Base-by-base conservation (phyloP, 2,329 filamentous ascomycete genomes). In the Fusarium sp. region DNA sequence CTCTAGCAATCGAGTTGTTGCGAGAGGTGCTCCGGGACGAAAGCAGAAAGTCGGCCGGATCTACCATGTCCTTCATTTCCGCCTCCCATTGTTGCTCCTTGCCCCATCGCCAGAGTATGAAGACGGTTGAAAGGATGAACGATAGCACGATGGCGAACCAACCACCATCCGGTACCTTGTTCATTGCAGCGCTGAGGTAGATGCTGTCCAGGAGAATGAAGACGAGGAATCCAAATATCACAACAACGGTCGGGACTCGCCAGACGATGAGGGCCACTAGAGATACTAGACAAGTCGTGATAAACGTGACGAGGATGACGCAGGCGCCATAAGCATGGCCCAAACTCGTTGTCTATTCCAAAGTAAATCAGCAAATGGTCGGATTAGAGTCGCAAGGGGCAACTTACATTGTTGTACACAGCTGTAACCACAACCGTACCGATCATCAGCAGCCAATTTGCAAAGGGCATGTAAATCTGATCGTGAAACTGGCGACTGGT, bases 321-420 rank as follows among this genome's bases (percentile, higher is more conserved):
- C 93, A 95, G 9, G 94, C 91, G 43, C 93, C 93, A 76, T 95
- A 95, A 0, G 93, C 93, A 76, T 94, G 90, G 27, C 93, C 93
- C 0, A 95, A 87, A 65, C 87, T 86, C 1, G 90, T 93, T 1
- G 92, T 93, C 86, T 80, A 52, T 27, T 25, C 27, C 14, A 15
- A 45, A 27, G 14, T 12, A 22, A 10, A 90, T 69, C 68, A 57
- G 63, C 22, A 65, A 33, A 11, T 22, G 10, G 11, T 27, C n/a
- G 10, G 15, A 45, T 22, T 43, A 8, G n/a, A 15, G 12, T n/a
- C 25, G 38, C 43, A 32, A 15, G 12, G 35, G 4, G 11, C 9
- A 17, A 72, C 86, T 80, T 73, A 90, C 88, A 75, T 94, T 93
- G 79, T 91, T 93, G 83, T 94, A 95, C 4, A 94, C 89, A 0